These are phyloP conservation scores for Hypoxylon sp. DNA, from an alignment of 2,329 filamentous ascomycete species.

Conservation along the genomic window DNA sequence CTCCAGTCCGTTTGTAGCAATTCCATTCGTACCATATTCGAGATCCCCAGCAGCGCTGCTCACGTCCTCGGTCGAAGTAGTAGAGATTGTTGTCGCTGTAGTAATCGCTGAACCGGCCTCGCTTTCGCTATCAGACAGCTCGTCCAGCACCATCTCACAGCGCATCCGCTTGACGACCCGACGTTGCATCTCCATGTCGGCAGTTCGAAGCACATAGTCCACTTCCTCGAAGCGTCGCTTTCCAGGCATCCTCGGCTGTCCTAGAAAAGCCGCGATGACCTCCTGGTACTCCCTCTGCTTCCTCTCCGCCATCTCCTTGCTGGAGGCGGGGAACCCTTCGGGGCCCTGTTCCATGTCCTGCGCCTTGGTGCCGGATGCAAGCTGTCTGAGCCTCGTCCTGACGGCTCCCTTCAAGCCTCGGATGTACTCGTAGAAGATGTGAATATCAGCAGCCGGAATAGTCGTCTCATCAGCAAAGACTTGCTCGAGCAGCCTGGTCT, in stretches of 20 bases:
- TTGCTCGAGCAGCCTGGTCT: constrained; percentile 85
- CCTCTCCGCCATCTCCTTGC: constrained; percentile 53
- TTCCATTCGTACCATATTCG: constrained; percentile 23
- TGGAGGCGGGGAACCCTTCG: constrained; percentile 57
- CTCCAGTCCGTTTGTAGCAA: constrained; percentile 37
- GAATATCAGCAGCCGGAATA: constrained; percentile 74
- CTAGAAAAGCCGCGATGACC: constrained; percentile 59
- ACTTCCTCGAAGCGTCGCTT: constrained; percentile 62
- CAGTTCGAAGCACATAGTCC: constrained; percentile 58
- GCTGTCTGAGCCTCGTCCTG: constrained; percentile 71
- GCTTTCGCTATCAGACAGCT: constrained; percentile 58
- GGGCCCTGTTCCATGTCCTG: constrained; percentile 61
- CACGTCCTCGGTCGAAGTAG: constrained; percentile 40
- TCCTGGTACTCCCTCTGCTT: constrained; percentile 65
- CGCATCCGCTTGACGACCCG: constrained; percentile 70
- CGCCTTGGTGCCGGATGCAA: constrained; percentile 68
- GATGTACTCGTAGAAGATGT: constrained; percentile 78
- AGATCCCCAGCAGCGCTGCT: constrained; percentile 12
- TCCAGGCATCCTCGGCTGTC: constrained; percentile 46
- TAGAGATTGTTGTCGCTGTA: constrained; percentile 39
- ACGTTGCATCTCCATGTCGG: constrained; percentile 60
- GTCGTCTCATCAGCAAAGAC: constrained; percentile 73
- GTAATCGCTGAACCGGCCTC: constrained; percentile 48
- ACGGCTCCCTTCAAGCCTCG: constrained; percentile 78
- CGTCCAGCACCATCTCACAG: constrained; percentile 64